Evolutionary conservation across 2,329 filamentous ascomycete species (phyloP).

Genomic region (Paramyrothecium sp.): DNA sequence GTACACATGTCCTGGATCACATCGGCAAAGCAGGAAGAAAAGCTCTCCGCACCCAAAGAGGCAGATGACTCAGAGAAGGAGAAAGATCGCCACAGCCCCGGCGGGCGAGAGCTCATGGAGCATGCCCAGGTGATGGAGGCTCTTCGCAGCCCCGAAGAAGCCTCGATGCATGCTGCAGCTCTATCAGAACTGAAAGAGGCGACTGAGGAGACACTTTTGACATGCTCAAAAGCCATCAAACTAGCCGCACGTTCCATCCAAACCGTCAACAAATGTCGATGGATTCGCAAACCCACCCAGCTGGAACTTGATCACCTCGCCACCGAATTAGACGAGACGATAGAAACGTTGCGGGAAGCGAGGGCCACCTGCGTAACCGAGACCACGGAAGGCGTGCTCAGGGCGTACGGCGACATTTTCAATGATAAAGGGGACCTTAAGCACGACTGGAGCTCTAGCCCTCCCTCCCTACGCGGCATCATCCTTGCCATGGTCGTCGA

Average conservation of each 20-base stretch:
- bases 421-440: slow-evolving; percentile 37
- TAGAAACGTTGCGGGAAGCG: slow-evolving; percentile 23
- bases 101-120: slow-evolving; percentile 26
- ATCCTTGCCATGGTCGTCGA: slow-evolving; percentile 46
- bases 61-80: background rate
- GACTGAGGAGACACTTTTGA: slow-evolving; percentile 20
- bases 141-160: slow-evolving; percentile 33
- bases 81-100: slow-evolving; percentile 13
- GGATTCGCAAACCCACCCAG: slow-evolving; percentile 20
- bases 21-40: slow-evolving; percentile 16
- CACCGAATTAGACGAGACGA: slow-evolving; percentile 13
- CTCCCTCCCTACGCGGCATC: slow-evolving; percentile 34
- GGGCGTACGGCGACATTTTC: slow-evolving; percentile 37
- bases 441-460: slow-evolving; percentile 14
- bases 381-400: slow-evolving; percentile 38
- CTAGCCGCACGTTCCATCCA: slow-evolving; percentile 22
- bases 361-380: slow-evolving; percentile 22
- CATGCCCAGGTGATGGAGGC: slow-evolving; percentile 31
- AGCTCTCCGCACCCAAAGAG: slow-evolving; percentile 1
- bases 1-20: slow-evolving; percentile 34
- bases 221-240: slow-evolving; percentile 17
- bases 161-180: slow-evolving; percentile 27
- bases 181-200: slow-evolving; percentile 27
- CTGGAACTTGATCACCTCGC: slow-evolving; percentile 17
- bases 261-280: slow-evolving; percentile 25